These are phyloP conservation scores for Leccinum ochraceum DNA, from an alignment of 768 basidiomycete species.

Conservation along the genomic window DNA sequence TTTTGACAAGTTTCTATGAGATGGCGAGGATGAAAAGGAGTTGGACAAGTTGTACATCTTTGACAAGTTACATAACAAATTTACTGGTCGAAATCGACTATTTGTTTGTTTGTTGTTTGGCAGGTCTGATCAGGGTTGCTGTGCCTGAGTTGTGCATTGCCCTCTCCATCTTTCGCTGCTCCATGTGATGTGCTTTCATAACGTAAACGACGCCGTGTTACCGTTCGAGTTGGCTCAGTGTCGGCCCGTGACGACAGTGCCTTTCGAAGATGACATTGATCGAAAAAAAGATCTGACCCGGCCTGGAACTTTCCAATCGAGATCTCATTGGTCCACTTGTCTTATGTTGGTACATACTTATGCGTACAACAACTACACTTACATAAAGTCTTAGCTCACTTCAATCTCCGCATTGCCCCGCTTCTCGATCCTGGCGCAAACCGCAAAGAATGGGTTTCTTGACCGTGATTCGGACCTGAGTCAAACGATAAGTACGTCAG, in stretches of 20 bases:
- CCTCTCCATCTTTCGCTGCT: too few species aligned
- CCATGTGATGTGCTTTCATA: neutral
- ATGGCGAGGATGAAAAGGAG: neutral
- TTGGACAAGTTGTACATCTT: conserved; percentile 1
- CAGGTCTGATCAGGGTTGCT: neutral
- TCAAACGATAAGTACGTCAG: neutral
- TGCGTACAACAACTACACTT: too few species aligned
- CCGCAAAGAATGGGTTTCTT: neutral
- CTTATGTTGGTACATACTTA: too few species aligned
- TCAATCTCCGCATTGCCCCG: too few species aligned
- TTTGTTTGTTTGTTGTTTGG: conserved; percentile 10
- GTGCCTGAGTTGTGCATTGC: neutral
- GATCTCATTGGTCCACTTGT: neutral
- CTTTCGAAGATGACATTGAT: neutral
- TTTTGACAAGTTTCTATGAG: neutral
- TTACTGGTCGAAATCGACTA: conserved; percentile 7
- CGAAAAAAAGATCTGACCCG: neutral
- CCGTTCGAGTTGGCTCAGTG: too few species aligned
- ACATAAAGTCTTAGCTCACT: too few species aligned
- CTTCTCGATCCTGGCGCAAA: neutral
- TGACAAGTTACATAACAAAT: conserved; percentile 12
- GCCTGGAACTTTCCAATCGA: too few species aligned
- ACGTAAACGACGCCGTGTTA: neutral
- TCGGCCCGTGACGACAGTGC: too few species aligned
- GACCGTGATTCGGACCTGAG: neutral